These are phyloP conservation scores for Hibiscus syriacus DNA, from an alignment of 345 rosid species.

Conservation along the genomic window DNA sequence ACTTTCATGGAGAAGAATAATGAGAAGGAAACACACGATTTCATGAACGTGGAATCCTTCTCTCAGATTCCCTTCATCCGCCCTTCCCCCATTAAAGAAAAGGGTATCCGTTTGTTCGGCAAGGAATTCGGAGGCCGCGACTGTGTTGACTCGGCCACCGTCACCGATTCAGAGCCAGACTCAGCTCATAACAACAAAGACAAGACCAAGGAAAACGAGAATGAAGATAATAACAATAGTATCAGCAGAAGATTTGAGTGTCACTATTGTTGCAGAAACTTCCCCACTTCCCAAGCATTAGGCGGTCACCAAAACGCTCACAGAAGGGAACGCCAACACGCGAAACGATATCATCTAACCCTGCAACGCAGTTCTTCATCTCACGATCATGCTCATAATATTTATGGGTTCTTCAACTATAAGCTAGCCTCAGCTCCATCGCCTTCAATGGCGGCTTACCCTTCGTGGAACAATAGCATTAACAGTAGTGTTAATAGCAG, in stretches of 20 bases:
- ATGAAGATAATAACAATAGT: neutral
- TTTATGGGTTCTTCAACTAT: conserved; percentile 53
- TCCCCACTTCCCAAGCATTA: no score
- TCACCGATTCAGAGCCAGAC: neutral
- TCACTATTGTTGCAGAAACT: no score
- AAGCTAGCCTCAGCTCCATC: conserved; percentile 28
- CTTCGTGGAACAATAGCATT: conserved; percentile 49
- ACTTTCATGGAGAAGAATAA: neutral
- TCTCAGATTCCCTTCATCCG: neutral
- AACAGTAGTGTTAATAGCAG: conserved; percentile 21
- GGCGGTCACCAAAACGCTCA: no score
- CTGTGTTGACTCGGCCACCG: neutral
- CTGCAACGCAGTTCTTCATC: conserved; percentile 42
- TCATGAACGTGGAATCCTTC: neutral
- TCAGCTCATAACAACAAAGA: neutral
- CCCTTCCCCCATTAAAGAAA: neutral
- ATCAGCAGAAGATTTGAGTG: neutral
- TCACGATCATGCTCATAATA: conserved; percentile 29
- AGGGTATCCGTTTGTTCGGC: neutral
- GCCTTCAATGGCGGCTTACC: conserved; percentile 24
- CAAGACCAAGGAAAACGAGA: neutral
- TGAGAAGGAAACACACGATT: neutral
- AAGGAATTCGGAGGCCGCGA: neutral
- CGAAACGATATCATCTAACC: no score
- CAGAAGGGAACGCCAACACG: conserved; percentile 74